Conservation (phyloP, 169 alveolate species). For the Besnoitia besnoiti region DNA sequence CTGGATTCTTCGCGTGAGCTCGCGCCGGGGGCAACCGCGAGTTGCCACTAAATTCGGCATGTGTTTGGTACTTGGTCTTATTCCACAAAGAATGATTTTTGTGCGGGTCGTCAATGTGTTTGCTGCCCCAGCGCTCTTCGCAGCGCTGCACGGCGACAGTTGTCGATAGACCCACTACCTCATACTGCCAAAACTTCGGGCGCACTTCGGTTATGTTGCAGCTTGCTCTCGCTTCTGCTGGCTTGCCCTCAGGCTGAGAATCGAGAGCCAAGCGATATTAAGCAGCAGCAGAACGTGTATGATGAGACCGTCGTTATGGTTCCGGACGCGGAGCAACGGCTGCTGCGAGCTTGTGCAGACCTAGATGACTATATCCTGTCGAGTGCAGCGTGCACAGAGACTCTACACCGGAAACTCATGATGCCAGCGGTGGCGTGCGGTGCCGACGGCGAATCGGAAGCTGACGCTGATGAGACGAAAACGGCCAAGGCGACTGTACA, state of each 20-base stretch:
- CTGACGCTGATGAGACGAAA: background rate
- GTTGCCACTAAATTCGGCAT: no score
- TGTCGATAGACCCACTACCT: no score
- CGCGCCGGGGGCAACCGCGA: no score
- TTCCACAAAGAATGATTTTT: no score
- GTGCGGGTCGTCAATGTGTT: no score
- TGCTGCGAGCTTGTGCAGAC: conserved; percentile 13
- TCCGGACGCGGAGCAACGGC: conserved; percentile 39
- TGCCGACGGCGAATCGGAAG: background rate
- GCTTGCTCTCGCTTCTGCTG: background rate
- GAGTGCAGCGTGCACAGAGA: background rate
- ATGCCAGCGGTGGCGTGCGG: background rate
- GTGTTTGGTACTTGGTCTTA: no score
- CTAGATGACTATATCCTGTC: conserved; percentile 39
- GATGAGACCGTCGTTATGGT: conserved; percentile 40
- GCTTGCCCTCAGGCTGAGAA: conserved; percentile 23
- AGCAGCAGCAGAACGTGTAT: conserved; percentile 31
- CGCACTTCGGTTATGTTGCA: no score
- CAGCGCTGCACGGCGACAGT: no score
- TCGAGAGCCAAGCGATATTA: conserved; percentile 39
- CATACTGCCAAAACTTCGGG: no score
- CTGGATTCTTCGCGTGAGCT: no score
- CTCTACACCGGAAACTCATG: background rate
- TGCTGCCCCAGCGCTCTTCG: no score
- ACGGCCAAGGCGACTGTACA: background rate